Conservation (phyloP, 306 rosid species). For the Rosa multiflora region DNA sequence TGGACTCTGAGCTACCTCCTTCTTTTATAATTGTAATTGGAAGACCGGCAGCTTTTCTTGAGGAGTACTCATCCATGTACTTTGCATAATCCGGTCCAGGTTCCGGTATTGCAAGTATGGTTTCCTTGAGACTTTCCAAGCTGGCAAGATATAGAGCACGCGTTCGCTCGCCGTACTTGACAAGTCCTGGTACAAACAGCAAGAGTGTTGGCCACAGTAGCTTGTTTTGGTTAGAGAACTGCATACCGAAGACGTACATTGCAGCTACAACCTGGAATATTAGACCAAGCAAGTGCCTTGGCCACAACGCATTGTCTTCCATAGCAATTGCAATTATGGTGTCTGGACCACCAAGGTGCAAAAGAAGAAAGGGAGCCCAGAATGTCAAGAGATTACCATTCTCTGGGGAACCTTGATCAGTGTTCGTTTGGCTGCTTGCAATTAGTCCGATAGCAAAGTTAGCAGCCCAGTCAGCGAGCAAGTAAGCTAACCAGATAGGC, state of each 20-base stretch:
- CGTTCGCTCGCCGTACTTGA: conserved; percentile 46
- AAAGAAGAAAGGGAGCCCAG: conserved; percentile 44
- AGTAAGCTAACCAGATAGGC: conserved; percentile 32
- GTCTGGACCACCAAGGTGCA: conserved; percentile 1
- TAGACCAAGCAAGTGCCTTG: neutral
- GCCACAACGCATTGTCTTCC: neutral
- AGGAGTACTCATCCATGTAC: conserved; percentile 34
- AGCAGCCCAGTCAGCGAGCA: conserved; percentile 45
- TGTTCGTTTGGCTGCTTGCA: conserved; percentile 14
- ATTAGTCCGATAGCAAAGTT: conserved; percentile 31
- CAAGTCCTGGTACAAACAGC: conserved; percentile 33
- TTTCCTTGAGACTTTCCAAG: conserved; percentile 17
- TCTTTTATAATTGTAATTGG: conserved; percentile 16
- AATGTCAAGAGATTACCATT: conserved; percentile 22
- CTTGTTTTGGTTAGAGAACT: conserved; percentile 28
- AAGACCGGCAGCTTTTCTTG: conserved; percentile 19
- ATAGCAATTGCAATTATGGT: neutral
- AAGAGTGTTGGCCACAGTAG: conserved; percentile 33
- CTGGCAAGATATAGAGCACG: conserved; percentile 41
- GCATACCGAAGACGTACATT: conserved; percentile 30
- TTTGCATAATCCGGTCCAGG: conserved; percentile 43
- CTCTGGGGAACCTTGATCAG: neutral
- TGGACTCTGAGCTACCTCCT: conserved; percentile 17
- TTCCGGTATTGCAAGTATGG: conserved; percentile 26
- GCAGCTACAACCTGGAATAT: conserved; percentile 5